Conservation (phyloP, 805 yeast species). For the Saccharomycopsis fermentans region DNA sequence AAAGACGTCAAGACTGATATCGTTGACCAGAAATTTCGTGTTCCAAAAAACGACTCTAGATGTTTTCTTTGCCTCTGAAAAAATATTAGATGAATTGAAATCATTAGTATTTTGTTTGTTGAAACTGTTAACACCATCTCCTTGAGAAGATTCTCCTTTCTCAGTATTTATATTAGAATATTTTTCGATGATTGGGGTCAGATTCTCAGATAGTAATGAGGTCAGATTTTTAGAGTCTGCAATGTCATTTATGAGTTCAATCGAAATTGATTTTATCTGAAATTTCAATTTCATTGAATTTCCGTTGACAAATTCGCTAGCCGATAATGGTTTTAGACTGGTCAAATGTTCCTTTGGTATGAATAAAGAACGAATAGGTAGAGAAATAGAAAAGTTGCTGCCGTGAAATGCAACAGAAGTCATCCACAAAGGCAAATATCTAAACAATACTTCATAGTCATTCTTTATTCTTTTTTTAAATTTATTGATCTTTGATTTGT, state of each 20-base stretch:
- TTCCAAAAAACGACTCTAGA: conserved; percentile 23
- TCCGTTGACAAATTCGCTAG: conserved; percentile 23
- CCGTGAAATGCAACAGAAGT: conserved; percentile 23
- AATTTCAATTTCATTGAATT: conserved; percentile 23
- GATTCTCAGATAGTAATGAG: background rate
- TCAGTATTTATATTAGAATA: no score
- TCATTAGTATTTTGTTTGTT: background rate
- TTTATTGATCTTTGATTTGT: conserved; percentile 14
- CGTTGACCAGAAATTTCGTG: conserved; percentile 13
- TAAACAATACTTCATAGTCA: conserved; percentile 18
- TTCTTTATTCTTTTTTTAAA: conserved; percentile 4
- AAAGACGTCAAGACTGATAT: conserved; percentile 20
- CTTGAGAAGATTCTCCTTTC: no score
- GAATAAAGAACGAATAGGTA: conserved; percentile 36
- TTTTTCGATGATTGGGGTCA: no score
- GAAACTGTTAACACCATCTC: background rate
- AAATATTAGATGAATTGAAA: background rate
- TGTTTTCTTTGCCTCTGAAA: conserved; percentile 22
- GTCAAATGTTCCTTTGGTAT: conserved; percentile 32
- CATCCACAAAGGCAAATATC: conserved; percentile 28
- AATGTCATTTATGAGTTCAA: conserved; percentile 20
- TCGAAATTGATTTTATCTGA: conserved; percentile 19
- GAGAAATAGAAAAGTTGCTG: conserved; percentile 20
- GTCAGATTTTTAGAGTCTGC: background rate
- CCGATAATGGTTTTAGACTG: conserved; percentile 27